These are phyloP conservation scores for Talaromyces adpressus DNA, from an alignment of 495 filamentous ascomycete species.

Conservation along the genomic window DNA sequence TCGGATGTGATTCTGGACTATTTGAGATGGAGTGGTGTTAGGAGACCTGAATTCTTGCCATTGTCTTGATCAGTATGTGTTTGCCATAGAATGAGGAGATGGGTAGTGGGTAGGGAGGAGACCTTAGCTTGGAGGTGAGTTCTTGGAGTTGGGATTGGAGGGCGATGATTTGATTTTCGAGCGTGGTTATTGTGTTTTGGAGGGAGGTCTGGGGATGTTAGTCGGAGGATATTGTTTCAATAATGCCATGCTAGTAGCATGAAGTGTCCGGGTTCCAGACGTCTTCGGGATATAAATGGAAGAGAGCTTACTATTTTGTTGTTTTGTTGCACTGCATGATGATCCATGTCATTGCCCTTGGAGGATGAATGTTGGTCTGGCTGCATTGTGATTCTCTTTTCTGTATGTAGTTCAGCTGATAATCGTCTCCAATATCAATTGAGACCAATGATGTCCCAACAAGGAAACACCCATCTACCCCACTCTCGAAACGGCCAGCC, in stretches of 20 bases:
- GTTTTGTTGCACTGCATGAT: neutral
- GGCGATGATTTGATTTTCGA: slow-evolving; percentile 25
- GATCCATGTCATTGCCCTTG: neutral
- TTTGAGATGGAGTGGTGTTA: slow-evolving; percentile 17
- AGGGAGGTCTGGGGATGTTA: slow-evolving; percentile 11
- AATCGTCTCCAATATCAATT: no score
- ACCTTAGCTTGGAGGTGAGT: slow-evolving; percentile 30
- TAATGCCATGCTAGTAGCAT: neutral
- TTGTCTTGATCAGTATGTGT: no score
- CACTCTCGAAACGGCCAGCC: neutral
- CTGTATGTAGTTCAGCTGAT: neutral
- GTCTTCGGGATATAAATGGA: neutral
- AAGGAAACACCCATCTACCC: neutral
- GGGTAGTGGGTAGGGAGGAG: slow-evolving; percentile 9
- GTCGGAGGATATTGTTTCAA: neutral
- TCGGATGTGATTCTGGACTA: slow-evolving; percentile 58
- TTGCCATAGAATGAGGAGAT: neutral
- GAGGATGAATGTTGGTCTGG: neutral
- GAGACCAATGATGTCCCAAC: neutral
- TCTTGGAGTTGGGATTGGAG: slow-evolving; percentile 26
- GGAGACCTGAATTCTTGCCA: slow-evolving; percentile 15
- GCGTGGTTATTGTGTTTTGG: slow-evolving; percentile 24
- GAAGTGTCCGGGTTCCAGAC: neutral
- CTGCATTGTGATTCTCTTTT: neutral
- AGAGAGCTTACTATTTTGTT: neutral